Conservation (phyloP, 2,329 filamentous ascomycete genomes). For the Penicillium sp. region DNA sequence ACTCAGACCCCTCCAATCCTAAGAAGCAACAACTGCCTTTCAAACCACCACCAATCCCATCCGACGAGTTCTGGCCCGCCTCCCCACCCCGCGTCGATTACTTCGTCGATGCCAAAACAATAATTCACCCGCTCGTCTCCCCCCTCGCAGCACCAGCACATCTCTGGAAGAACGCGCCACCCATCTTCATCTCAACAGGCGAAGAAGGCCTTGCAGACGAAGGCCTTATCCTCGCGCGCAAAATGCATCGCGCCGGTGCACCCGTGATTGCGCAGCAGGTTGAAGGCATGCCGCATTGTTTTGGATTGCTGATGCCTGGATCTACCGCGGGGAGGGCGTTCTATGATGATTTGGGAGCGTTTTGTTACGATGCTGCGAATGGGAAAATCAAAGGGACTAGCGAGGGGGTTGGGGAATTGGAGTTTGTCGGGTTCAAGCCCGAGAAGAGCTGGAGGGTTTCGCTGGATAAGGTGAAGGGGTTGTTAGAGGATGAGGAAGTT, state of each 20-base stretch:
- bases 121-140: slow-evolving; percentile 48
- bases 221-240: slow-evolving; percentile 44
- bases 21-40: slow-evolving; percentile 29
- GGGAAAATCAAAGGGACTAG: slow-evolving; percentile 26
- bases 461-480: slow-evolving; percentile 36
- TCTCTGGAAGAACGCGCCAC: slow-evolving; percentile 48
- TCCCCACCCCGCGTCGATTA: slow-evolving; percentile 49
- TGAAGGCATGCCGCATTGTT: slow-evolving; percentile 54
- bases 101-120: slow-evolving; percentile 44
- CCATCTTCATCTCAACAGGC: slow-evolving; percentile 47
- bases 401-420: slow-evolving; percentile 33
- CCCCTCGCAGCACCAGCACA: slow-evolving; percentile 42
- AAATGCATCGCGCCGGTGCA: slow-evolving; percentile 43
- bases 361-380: slow-evolving; percentile 47
- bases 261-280: slow-evolving; percentile 47
- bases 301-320: slow-evolving; percentile 62
- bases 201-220: slow-evolving; percentile 51
- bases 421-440: slow-evolving; percentile 38
- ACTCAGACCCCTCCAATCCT: background rate
- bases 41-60: slow-evolving; percentile 35
- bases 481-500: slow-evolving; percentile 44
- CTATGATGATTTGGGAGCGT: slow-evolving; percentile 61
- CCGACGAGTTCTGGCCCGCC: slow-evolving; percentile 47
- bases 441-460: slow-evolving; percentile 34
- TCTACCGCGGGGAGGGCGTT: slow-evolving; percentile 56